Evolutionary conservation across 2,329 filamentous ascomycete genomes (phyloP).

Genomic region (Fusarium cyanostomum): DNA sequence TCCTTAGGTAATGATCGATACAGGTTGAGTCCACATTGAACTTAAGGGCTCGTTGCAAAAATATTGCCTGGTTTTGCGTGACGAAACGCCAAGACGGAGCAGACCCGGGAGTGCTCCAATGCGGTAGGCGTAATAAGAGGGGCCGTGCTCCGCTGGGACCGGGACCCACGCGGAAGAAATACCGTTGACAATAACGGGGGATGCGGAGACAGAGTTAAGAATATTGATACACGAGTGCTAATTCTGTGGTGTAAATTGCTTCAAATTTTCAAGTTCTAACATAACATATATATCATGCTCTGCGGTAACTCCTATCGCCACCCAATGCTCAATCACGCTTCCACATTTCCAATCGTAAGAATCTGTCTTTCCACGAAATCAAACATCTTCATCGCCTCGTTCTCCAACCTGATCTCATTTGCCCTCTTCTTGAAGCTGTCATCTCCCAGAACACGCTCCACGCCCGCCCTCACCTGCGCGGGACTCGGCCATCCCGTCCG

Average conservation of each 20-base stretch:
- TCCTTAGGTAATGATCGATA: not conserved
- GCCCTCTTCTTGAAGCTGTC: conserved; percentile 45
- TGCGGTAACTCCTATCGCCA: not conserved
- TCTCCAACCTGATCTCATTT: conserved; percentile 46
- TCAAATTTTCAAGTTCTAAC: no score
- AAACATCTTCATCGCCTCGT: conserved; percentile 43
- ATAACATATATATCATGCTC: not conserved
- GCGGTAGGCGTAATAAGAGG: conserved; percentile 20
- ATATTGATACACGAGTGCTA: not conserved
- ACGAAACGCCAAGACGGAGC: not conserved
- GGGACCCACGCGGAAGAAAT: conserved; percentile 24
- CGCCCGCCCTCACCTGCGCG: conserved; percentile 43
- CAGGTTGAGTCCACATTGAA: no score
- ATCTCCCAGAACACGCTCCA: conserved; percentile 46
- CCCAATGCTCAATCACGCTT: not conserved
- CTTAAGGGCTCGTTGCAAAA: no score
- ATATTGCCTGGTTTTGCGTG: not conserved
- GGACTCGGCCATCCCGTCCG: conserved; percentile 46
- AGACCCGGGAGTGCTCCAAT: conserved; percentile 3
- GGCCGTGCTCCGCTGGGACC: conserved; percentile 24
- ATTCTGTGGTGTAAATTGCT: not conserved
- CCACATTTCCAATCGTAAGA: conserved; percentile 8
- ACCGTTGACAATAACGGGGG: not conserved
- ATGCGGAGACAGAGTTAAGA: not conserved
- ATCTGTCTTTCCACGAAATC: conserved; percentile 39